Evolutionary conservation across 2,329 filamentous ascomycete species (phyloP).

Genomic region (Tympanopsis confertula): DNA sequence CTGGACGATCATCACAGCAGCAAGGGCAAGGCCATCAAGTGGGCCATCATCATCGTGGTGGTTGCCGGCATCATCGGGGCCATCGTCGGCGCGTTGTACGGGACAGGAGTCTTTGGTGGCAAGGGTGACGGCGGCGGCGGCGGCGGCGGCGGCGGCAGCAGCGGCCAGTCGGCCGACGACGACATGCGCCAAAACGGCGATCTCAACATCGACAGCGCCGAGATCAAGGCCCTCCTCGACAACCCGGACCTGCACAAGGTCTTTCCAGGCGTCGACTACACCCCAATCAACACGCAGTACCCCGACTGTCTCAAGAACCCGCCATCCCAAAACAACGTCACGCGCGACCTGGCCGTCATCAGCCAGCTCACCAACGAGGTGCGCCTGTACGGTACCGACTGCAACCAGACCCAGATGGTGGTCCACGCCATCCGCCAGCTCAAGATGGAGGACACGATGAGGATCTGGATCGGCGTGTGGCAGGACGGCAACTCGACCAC

Average conservation of each 20-base stretch:
- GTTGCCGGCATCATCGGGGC: conserved; percentile 61
- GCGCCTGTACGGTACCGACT: conserved; percentile 87
- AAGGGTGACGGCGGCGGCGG: conserved; percentile 5
- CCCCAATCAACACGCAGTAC: conserved; percentile 80
- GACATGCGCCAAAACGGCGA: conserved; percentile 57
- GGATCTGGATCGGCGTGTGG: conserved; percentile 92
- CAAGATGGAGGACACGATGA: conserved; percentile 59
- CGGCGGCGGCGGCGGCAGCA: conserved; percentile 11
- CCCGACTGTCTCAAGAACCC: conserved; percentile 68
- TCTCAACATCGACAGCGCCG: conserved; percentile 59
- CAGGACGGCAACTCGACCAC: conserved; percentile 75
- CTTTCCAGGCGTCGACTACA: conserved; percentile 92
- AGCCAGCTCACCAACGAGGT: conserved; percentile 81
- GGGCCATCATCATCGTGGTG: conserved; percentile 55
- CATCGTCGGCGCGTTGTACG: conserved; percentile 45
- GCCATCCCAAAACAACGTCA: conserved; percentile 88
- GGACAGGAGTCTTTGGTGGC: conserved; percentile 10
- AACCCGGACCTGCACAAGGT: conserved; percentile 79
- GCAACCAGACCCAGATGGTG: conserved; percentile 93
- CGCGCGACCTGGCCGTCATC: conserved; percentile 78
- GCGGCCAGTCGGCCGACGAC: conserved; percentile 38
- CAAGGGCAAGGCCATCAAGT: conserved; percentile 56
- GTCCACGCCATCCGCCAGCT: conserved; percentile 70
- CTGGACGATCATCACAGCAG: conserved; percentile 43
- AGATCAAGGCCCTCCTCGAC: conserved; percentile 73